Evolutionary conservation across 2,329 filamentous ascomycete species (phyloP).

Genomic region (Diaporthe sp.): DNA sequence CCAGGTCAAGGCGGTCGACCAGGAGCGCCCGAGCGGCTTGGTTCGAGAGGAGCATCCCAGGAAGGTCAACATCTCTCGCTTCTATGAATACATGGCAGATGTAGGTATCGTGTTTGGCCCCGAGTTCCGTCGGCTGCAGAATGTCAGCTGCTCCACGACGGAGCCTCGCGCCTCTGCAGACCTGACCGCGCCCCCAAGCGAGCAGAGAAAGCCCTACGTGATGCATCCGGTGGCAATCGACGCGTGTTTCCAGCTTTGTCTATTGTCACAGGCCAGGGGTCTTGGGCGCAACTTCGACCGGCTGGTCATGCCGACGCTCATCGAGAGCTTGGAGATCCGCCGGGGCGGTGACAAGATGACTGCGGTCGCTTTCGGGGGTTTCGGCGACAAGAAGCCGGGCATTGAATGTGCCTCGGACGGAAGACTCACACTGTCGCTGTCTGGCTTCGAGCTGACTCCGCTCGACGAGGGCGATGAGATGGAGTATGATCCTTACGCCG

Average conservation of each 20-base stretch:
- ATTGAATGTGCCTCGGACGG: neutral
- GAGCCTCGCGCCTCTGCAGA: neutral
- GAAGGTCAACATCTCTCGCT: conserved; percentile 12
- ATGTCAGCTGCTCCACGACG: neutral
- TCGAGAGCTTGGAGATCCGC: conserved; percentile 6
- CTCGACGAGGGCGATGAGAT: neutral
- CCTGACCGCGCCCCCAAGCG: neutral
- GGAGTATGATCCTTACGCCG: conserved; percentile 1
- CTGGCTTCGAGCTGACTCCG: conserved; percentile 4
- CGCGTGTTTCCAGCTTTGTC: conserved; percentile 1
- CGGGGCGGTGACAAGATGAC: neutral
- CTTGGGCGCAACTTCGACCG: neutral
- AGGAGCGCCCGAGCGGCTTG: neutral
- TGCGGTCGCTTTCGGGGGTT: neutral
- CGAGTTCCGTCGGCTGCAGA: neutral
- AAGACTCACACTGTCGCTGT: neutral
- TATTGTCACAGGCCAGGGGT: neutral
- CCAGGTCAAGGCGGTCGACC: neutral
- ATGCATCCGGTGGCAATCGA: conserved; percentile 4
- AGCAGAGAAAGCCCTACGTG: conserved; percentile 1
- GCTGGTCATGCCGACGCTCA: conserved; percentile 4
- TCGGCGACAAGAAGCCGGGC: conserved; percentile 5
- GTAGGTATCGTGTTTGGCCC: conserved; percentile 1
- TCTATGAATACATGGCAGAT: conserved; percentile 8
- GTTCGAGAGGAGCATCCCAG: neutral